These are phyloP conservation scores for Madurella fahalii DNA, from an alignment of 2,329 filamentous ascomycete genomes.

Conservation along the genomic window DNA sequence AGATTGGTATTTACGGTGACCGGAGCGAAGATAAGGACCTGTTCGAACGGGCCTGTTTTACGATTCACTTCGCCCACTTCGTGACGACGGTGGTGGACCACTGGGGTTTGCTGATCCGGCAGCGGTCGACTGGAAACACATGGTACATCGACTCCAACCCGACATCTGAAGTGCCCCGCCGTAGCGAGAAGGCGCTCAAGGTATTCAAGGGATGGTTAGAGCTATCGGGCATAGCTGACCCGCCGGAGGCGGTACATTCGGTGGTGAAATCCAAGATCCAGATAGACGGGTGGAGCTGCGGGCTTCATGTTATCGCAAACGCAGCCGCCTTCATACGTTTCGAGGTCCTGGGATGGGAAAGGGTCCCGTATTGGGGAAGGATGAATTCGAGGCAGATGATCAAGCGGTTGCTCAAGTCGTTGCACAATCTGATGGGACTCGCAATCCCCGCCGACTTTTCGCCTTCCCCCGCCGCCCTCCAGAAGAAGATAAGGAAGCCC, in stretches of 20 bases:
- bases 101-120: conserved; percentile 13
- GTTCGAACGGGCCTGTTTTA: conserved; percentile 4
- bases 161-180: neutral
- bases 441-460: neutral
- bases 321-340: conserved; percentile 15
- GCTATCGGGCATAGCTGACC: neutral
- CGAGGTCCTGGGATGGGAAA: conserved; percentile 12
- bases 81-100: neutral
- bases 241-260: fast-evolving
- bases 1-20: neutral
- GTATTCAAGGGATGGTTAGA: neutral
- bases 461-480: neutral
- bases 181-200: neutral
- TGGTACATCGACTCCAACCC: conserved; percentile 7
- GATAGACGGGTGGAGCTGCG: conserved; percentile 10
- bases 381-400: neutral
- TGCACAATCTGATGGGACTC: conserved; percentile 9
- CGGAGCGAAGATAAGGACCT: neutral
- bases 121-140: neutral
- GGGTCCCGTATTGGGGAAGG: neutral
- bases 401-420: neutral
- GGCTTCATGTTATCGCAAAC: conserved; percentile 14
- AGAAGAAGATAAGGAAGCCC: neutral
- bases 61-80: conserved; percentile 6
- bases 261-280: neutral